Evolutionary conservation across 2,329 filamentous ascomycete genomes (phyloP), one percentile per base, ranked within the genome.

Genomic region (Cladosporium phlei): DNA sequence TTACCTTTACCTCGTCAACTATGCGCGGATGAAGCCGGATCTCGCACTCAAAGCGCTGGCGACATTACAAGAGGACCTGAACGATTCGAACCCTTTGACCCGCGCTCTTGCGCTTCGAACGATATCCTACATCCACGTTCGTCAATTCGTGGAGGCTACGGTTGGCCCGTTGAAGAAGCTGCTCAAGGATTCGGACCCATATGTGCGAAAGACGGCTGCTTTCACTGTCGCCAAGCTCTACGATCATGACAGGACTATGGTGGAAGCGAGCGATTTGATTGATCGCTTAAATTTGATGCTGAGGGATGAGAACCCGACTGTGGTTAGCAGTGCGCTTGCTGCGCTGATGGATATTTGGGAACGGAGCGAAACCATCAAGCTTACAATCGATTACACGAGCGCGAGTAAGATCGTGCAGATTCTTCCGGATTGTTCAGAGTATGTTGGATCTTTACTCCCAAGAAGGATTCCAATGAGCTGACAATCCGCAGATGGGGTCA

Each of bases 381-480:
- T 98, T 53, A 97, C 93, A 3, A 96, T 98, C 59, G 93, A 98
- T 69, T 97, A 98, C 65, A 82, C 82, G 52, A 98, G 95, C 69
- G 93, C 93, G 20, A 97, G 91, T 42, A 98, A 98, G 71, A 93
- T 98, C 75, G 89, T 97, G 27, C 89, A 93, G 33, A 97, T 98
- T 51, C 69, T 98, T 19, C 85, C 93, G 2, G 93, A 98, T 65
- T 97, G 93, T 70, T 97, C 93, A 14, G 93, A 98, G 87, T 94
- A 78, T 62, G 86, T 17, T 4, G 22, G 12, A 20, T n/a, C 8
- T 25, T 9, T 19, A 9, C 7, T 14, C 16, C 3, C n/a, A n/a
- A n/a, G n/a, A n/a, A n/a, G 8, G 3, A 12, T 25, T 16, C 10
- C 14, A n/a, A 4, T 17, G 27, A 16, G 21, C 35, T 54, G 50